phyloP scores from a whole-genome alignment of 1,139 yeast genomes.

The Scheffersomyces insectosa region DNA sequence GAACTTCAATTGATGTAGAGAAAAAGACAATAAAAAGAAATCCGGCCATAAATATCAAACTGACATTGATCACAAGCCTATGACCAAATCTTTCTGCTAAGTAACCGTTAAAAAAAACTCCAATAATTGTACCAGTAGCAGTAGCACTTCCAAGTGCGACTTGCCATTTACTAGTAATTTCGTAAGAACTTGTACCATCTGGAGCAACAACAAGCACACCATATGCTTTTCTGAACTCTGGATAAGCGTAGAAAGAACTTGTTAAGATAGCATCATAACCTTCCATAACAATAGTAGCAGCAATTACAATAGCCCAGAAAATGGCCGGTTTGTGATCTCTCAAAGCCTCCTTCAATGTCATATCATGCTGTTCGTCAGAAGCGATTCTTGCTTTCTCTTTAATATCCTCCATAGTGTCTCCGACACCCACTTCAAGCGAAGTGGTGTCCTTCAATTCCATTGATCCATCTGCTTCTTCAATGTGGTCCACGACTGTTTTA shows the following conservation, averaged over 20 bases:
- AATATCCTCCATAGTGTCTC: constrained; percentile 2
- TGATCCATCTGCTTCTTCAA: background rate
- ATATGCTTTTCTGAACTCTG: constrained; percentile 20
- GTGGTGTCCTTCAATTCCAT: background rate
- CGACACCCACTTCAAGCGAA: background rate
- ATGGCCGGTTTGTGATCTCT: constrained; percentile 20
- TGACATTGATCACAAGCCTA: constrained; percentile 19
- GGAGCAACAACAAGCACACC: constrained; percentile 11
- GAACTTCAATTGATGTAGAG: constrained; percentile 18
- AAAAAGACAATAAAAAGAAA: constrained; percentile 25
- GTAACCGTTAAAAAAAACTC: constrained; percentile 23
- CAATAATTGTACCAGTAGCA: constrained; percentile 22
- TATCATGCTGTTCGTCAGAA: constrained; percentile 20
- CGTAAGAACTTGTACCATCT: constrained; percentile 12
- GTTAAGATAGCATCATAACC: constrained; percentile 24
- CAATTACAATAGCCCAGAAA: constrained; percentile 24
- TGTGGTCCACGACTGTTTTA: background rate
- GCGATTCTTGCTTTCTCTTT: constrained; percentile 17
- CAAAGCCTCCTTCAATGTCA: constrained; percentile 17
- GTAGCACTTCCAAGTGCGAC: constrained; percentile 21
- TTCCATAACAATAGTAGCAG: constrained; percentile 27
- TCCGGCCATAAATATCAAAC: constrained; percentile 20
- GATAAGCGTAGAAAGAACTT: constrained; percentile 23
- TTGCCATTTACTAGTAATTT: constrained; percentile 24
- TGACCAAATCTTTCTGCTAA: constrained; percentile 26